Conservation (phyloP, 2,329 filamentous ascomycete species). For the Trichocomaceae sp. region DNA sequence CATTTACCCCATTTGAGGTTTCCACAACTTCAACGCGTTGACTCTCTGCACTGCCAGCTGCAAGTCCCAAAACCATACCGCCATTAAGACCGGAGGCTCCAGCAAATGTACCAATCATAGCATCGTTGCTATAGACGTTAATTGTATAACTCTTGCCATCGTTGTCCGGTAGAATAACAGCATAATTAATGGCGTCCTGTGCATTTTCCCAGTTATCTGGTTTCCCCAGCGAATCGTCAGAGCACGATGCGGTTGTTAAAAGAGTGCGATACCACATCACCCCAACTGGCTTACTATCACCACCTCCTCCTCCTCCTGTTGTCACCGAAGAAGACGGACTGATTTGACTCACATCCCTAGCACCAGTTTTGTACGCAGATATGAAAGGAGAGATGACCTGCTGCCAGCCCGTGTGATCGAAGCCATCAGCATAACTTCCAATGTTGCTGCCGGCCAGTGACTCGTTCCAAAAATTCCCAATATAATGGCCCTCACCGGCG, state of each 20-base stretch:
- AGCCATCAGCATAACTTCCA: conserved; percentile 24
- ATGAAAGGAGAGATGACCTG: conserved; percentile 33
- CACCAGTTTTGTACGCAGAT: conserved; percentile 30
- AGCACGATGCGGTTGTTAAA: conserved; percentile 7
- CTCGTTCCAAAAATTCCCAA: conserved; percentile 35
- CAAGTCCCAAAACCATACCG: conserved; percentile 5
- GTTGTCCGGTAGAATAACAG: conserved; percentile 5
- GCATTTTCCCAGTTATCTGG: conserved; percentile 4
- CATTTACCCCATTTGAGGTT: background rate
- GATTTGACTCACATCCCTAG: conserved; percentile 16
- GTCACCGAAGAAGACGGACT: conserved; percentile 13
- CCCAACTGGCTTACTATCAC: conserved; percentile 14
- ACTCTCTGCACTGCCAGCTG: conserved; percentile 9
- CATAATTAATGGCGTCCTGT: conserved; percentile 12
- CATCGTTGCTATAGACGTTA: conserved; percentile 14
- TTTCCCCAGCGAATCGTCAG: conserved; percentile 2
- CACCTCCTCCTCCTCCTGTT: background rate
- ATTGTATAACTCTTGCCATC: conserved; percentile 1
- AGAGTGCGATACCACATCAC: conserved; percentile 24
- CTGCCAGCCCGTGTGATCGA: conserved; percentile 32
- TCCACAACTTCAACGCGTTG: conserved; percentile 13
- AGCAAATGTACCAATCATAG: conserved; percentile 4
- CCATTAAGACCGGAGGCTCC: conserved; percentile 9
- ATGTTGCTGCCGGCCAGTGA: conserved; percentile 21
- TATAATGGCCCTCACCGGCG: conserved; percentile 35